Evolutionary conservation across 257 asterid species (phyloP), one percentile per base, ranked within the genome.

Genomic region (Solanum etuberosum): DNA sequence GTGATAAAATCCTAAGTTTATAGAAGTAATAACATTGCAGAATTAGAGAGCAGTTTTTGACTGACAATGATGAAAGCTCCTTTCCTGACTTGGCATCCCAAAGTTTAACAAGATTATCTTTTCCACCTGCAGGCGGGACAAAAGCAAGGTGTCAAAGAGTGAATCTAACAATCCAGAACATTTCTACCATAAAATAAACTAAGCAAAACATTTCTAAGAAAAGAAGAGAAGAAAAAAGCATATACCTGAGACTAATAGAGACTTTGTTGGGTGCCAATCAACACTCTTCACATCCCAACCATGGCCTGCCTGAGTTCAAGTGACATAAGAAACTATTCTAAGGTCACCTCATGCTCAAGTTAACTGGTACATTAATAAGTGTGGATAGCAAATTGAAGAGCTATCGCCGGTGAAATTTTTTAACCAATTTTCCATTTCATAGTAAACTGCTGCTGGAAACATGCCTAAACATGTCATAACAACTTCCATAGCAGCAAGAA

Each of bases 231-330:
- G 61, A 27, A 35, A 82, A 37, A 8, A 35, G 25, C 83, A 88
- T 91, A 21, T 89, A 95, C 99, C 99, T 46, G 99, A 97, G 88
- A 93, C 98, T 92, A 97, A 89, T 88, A 97, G 90, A 74, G 99
- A 97, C 94, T 97, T 97, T 25, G 95, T 92, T 86, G 99, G 99
- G 92, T 97, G 99, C 99, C 99, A 97, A 91, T 96, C 99, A 86
- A 97, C 99, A 91, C 96, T 93, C 95, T 97, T 97, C 86, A 97
- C 99, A 93, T 97, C 99, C 99, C 99, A 95, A 90, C 99, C 99
- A 91, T 97, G 99, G 98, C 99, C 99, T 96, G 98, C 95, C 98
- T 95, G 98, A 94, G 99, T 95, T 93, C 92, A 96, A 95, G 91
- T 82, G 95, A 90, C 89, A 90, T 57, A 88, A 87, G 89, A 91